Evolutionary conservation across 2,329 filamentous ascomycete species (phyloP).

Genomic region (Cercospora sojina): DNA sequence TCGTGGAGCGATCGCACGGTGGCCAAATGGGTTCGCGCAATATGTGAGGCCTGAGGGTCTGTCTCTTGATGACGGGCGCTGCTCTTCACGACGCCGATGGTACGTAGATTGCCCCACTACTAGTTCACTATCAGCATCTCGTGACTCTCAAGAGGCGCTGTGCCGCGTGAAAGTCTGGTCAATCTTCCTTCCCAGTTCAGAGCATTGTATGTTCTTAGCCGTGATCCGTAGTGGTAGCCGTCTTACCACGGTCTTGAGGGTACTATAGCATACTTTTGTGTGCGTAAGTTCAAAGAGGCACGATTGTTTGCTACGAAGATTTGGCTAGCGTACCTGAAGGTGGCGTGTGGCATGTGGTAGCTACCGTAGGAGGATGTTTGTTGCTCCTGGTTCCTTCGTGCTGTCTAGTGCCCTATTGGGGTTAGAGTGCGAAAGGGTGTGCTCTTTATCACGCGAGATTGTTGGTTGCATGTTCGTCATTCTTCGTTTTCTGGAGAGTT

Average conservation of each 20-base stretch:
- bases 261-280: neutral
- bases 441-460: neutral
- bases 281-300: neutral
- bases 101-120: too few relatives aligned
- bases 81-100: neutral
- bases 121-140: neutral
- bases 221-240: neutral
- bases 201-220: neutral
- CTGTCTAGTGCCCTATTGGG: neutral
- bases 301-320: neutral
- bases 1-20: neutral
- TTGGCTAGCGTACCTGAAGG: neutral
- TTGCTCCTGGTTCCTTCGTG: neutral
- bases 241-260: neutral
- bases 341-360: conserved; percentile 1
- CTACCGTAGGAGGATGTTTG: neutral
- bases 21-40: neutral
- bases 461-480: neutral
- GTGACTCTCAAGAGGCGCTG: neutral
- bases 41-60: neutral
- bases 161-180: neutral
- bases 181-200: neutral
- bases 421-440: neutral
- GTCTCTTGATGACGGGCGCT: neutral
- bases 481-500: neutral